phyloP scores from a whole-genome alignment of 139 green algal genomes.

The Zygnema cylindricum region DNA sequence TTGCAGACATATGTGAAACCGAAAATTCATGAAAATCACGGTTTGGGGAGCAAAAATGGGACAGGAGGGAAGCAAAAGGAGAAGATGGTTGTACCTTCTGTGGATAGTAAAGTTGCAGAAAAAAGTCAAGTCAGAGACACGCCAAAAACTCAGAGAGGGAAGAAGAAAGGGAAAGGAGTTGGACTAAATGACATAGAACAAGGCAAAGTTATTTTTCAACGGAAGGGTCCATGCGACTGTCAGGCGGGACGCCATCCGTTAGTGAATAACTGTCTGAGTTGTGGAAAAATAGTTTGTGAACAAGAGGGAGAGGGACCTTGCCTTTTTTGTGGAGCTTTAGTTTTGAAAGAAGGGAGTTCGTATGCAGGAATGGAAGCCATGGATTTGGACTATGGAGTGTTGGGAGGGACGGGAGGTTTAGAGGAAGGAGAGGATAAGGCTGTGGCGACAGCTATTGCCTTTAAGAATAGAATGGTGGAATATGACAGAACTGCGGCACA shows the following conservation, averaged over 20 bases:
- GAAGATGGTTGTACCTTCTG: background rate
- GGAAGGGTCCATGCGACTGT: constrained; percentile 56
- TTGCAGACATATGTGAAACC: constrained; percentile 35
- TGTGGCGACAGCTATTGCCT: too few relatives aligned
- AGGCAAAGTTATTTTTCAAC: constrained; percentile 16
- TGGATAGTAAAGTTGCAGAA: background rate
- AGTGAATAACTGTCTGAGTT: constrained; percentile 62
- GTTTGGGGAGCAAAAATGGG: background rate
- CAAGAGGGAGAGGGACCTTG: constrained; percentile 65
- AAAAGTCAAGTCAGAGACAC: background rate
- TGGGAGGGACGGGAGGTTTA: background rate
- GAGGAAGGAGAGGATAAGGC: constrained; percentile 51
- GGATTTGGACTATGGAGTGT: constrained; percentile 1
- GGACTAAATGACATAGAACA: constrained; percentile 8
- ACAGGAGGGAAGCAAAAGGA: background rate
- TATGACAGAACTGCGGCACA: constrained; percentile 67
- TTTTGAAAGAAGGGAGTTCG: constrained; percentile 41
- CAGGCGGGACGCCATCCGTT: constrained; percentile 55
- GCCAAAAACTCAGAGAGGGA: background rate
- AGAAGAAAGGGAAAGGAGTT: constrained; percentile 6
- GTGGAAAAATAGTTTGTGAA: constrained; percentile 59
- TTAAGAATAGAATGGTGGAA: constrained; percentile 61
- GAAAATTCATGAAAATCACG: constrained; percentile 3
- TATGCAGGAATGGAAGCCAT: constrained; percentile 10
- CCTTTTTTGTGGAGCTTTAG: constrained; percentile 58